These are phyloP conservation scores for Brassica juncea DNA, from an alignment of 345 rosid species.

Conservation along the genomic window DNA sequence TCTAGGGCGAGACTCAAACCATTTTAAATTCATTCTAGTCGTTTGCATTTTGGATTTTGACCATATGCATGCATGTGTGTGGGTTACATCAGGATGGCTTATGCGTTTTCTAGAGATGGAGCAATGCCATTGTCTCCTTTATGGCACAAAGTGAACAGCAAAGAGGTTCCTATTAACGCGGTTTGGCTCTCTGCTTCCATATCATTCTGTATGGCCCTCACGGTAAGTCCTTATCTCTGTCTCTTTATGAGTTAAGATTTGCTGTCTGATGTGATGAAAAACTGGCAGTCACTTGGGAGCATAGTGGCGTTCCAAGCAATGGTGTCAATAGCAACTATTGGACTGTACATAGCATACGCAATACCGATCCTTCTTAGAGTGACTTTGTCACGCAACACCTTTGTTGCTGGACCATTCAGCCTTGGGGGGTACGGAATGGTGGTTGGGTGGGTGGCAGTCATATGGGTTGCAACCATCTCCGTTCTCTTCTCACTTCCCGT, in stretches of 20 bases:
- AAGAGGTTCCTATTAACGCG: constrained; percentile 81
- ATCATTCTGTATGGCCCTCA: constrained; percentile 93
- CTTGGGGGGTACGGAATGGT: constrained; percentile 63
- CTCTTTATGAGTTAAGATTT: not conserved
- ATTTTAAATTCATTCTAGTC: not conserved
- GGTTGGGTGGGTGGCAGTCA: constrained; percentile 84
- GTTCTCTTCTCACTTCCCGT: constrained; percentile 94
- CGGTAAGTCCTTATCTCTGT: constrained; percentile 50
- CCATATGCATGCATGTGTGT: constrained; percentile 1
- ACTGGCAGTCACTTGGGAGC: constrained; percentile 83
- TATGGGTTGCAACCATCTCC: constrained; percentile 88
- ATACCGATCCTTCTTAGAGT: constrained; percentile 83
- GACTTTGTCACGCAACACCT: constrained; percentile 74
- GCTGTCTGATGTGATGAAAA: constrained; percentile 16
- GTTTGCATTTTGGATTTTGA: constrained; percentile 11
- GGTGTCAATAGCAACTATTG: constrained; percentile 96
- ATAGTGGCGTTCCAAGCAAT: constrained; percentile 90
- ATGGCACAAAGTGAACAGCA: constrained; percentile 92
- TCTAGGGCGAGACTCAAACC: too few relatives aligned
- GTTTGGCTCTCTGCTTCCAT: constrained; percentile 79
- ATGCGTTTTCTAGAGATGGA: constrained; percentile 97
- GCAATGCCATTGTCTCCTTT: constrained; percentile 82
- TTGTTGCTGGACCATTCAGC: constrained; percentile 78
- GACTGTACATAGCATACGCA: constrained; percentile 92
- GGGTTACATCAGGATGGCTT: constrained; percentile 74